Conservation (phyloP, 495 filamentous ascomycete species). For the Rostrohypoxylon terebratum region DNA sequence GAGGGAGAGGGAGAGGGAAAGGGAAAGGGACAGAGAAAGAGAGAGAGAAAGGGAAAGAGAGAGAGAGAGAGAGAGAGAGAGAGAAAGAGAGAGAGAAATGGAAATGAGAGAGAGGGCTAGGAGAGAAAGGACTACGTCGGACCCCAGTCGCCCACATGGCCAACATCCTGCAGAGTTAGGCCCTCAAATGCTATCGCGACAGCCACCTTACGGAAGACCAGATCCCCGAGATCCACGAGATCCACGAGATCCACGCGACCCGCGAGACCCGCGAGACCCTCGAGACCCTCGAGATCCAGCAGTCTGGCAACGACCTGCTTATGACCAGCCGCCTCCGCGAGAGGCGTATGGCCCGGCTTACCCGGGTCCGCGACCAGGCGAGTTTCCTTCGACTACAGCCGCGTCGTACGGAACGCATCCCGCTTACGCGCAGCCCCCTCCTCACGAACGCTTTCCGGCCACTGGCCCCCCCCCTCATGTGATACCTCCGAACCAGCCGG, state of each 20-base stretch:
- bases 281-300: conserved; percentile 58
- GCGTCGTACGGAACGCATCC: conserved; percentile 61
- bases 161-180: conserved; percentile 45
- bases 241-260: conserved; percentile 54
- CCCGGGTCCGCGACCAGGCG: conserved; percentile 53
- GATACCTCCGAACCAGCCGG: conserved; percentile 54
- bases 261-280: conserved; percentile 50
- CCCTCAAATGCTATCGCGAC: conserved; percentile 42
- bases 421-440: conserved; percentile 58
- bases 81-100: conserved; percentile 46
- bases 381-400: conserved; percentile 56
- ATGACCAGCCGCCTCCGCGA: conserved; percentile 54
- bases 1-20: conserved; percentile 48
- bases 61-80: conserved; percentile 52
- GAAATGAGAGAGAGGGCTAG: conserved; percentile 50
- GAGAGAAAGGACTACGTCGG: conserved; percentile 49
- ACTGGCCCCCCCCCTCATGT: conserved; percentile 57
- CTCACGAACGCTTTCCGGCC: conserved; percentile 61
- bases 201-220: conserved; percentile 55
- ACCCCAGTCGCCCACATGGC: conserved; percentile 41
- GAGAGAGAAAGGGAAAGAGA: conserved; percentile 54
- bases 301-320: conserved; percentile 57
- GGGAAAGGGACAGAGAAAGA: conserved; percentile 54
- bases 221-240: conserved; percentile 56
- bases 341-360: conserved; percentile 57